Conservation (phyloP, 2,329 filamentous ascomycete genomes). For the Cladosporium austrohemisphaericum region DNA sequence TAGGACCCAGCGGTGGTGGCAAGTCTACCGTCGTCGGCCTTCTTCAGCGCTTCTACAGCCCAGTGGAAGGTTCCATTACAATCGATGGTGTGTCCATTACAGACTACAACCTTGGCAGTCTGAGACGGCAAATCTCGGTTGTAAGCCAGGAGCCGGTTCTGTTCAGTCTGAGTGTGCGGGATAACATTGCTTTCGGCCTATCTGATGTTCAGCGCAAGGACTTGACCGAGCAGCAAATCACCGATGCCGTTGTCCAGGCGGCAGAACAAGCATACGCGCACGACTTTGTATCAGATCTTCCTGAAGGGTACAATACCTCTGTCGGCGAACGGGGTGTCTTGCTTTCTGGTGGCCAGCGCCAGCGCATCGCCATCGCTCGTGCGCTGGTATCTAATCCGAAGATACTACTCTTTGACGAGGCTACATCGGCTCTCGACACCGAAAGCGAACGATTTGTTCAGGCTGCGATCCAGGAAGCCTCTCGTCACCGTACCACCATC, state of each 20-base stretch:
- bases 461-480: conserved; percentile 52
- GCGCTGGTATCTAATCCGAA: conserved; percentile 64
- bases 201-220: conserved; percentile 57
- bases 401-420: conserved; percentile 71
- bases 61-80: conserved; percentile 50
- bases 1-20: conserved; percentile 44
- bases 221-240: conserved; percentile 58
- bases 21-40: conserved; percentile 44
- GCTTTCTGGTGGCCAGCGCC: conserved; percentile 75
- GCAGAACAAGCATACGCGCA: conserved; percentile 55
- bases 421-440: conserved; percentile 65
- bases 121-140: conserved; percentile 59
- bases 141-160: conserved; percentile 63
- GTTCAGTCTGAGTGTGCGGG: conserved; percentile 61
- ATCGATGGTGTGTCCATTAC: conserved; percentile 60
- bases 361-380: conserved; percentile 72
- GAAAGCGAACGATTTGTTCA: conserved; percentile 47
- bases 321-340: conserved; percentile 77
- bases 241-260: conserved; percentile 54
- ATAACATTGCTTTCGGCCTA: conserved; percentile 54
- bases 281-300: conserved; percentile 59
- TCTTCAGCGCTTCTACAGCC: conserved; percentile 57
- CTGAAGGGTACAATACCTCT: conserved; percentile 65
- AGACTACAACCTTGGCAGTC: conserved; percentile 54
- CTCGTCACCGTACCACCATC: conserved; percentile 66